phyloP scores from a whole-genome alignment of 208 protist species.

The Leishmania martiniquensis region DNA sequence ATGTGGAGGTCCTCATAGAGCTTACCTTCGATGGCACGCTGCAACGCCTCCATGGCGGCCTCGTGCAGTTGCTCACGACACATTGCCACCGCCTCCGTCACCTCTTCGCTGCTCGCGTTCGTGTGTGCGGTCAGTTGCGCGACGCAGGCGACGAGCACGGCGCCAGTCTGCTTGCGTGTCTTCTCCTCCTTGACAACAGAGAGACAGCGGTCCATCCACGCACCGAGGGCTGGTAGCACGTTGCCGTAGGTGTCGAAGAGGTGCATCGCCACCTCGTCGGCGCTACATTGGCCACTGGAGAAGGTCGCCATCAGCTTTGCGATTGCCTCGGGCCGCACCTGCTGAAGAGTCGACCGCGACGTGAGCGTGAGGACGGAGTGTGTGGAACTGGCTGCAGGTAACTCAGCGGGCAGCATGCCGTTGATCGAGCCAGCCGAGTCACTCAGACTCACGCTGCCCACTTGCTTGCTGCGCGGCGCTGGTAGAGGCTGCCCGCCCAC shows the following conservation, averaged over 20 bases:
- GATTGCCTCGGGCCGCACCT: conserved; percentile 44
- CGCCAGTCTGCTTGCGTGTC: conserved; percentile 51
- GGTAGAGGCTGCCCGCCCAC: conserved; percentile 52
- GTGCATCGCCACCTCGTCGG: conserved; percentile 37
- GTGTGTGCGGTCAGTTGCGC: conserved; percentile 22
- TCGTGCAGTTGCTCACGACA: conserved; percentile 48
- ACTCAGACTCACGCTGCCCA: conserved; percentile 26
- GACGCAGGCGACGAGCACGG: conserved; percentile 44
- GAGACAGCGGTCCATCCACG: conserved; percentile 73
- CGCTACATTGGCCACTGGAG: conserved; percentile 19
- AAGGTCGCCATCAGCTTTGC: conserved; percentile 64
- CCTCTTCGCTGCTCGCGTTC: conserved; percentile 12
- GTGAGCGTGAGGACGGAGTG: conserved; percentile 18
- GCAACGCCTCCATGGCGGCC: conserved; percentile 42
- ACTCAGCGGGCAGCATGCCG: conserved; percentile 12
- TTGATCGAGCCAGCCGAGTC: conserved; percentile 28
- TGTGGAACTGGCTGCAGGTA: conserved; percentile 9
- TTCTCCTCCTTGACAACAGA: conserved; percentile 72
- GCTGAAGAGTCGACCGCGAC: conserved; percentile 27
- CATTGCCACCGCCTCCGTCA: conserved; percentile 14
- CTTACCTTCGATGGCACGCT: conserved; percentile 50
- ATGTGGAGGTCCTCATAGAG: conserved; percentile 73
- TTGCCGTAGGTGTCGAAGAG: conserved; percentile 52
- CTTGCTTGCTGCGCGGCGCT: conserved; percentile 43
- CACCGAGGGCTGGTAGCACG: conserved; percentile 39